Evolutionary conservation across 23 red algal species (phyloP).

Genomic region (Gracilaria domingensis): DNA sequence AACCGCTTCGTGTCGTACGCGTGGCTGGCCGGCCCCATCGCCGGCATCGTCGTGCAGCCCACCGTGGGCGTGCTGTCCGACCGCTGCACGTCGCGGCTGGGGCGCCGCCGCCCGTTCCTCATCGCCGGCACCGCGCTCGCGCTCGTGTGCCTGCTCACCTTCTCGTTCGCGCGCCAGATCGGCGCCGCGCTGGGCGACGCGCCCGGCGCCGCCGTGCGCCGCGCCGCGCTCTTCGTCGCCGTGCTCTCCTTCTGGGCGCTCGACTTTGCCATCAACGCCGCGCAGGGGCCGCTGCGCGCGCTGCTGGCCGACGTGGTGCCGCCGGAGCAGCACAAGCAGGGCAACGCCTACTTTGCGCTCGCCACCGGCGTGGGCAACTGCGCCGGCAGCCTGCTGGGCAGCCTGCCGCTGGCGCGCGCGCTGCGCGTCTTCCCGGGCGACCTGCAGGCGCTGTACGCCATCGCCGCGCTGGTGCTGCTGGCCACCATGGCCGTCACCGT

Average conservation of each 20-base stretch:
- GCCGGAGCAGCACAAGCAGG: constrained; percentile 76
- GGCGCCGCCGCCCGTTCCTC: constrained; percentile 88
- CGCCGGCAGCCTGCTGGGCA: constrained; percentile 58
- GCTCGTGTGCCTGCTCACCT: constrained; percentile 53
- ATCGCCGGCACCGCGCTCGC: constrained; percentile 71
- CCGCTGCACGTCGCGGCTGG: constrained; percentile 58
- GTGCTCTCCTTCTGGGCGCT: constrained; percentile 84
- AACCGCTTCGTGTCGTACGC: constrained; percentile 67
- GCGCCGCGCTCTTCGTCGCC: constrained; percentile 52
- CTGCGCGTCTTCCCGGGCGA: constrained; percentile 64
- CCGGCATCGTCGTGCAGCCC: constrained; percentile 90
- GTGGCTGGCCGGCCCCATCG: constrained; percentile 93
- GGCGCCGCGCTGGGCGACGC: constrained; percentile 55
- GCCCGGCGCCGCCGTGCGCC: neutral
- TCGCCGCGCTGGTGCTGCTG: constrained; percentile 72
- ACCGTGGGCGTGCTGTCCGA: constrained; percentile 85
- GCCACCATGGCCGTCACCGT: constrained; percentile 54
- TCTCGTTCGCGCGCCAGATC: constrained; percentile 75
- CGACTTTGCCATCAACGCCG: constrained; percentile 84
- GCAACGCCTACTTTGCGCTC: constrained; percentile 78
- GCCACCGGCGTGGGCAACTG: constrained; percentile 77
- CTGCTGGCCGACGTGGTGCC: constrained; percentile 80
- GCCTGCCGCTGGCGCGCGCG: constrained; percentile 15
- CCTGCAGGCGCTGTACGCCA: constrained; percentile 73
- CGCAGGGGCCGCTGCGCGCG: constrained; percentile 77